Percentiles rank a stretch among this genome's conserved stretches.
Evolutionary conservation across 768 basidiomycete genomes (phyloP).

Genomic region (Tephrocybe sp.): DNA sequence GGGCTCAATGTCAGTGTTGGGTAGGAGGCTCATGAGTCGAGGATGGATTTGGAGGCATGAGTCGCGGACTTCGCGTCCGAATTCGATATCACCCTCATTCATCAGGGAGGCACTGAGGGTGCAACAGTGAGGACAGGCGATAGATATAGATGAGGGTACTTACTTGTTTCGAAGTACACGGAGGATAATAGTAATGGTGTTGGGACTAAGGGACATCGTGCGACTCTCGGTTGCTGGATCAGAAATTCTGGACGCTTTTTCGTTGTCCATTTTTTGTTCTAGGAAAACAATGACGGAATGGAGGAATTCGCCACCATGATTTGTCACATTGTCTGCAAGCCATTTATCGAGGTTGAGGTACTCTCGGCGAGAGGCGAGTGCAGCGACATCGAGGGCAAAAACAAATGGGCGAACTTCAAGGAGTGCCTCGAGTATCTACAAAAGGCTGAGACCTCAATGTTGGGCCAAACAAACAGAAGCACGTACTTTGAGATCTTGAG

Average conservation of each 20-base stretch:
- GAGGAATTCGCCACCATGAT: slow-evolving; percentile 83
- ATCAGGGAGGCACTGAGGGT: slow-evolving; percentile 63
- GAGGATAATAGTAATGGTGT: slow-evolving; percentile 89
- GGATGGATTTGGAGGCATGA: slow-evolving; percentile 93
- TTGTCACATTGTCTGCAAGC: slow-evolving; percentile 83
- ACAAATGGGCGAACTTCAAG: slow-evolving; percentile 86
- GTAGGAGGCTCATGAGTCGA: slow-evolving; percentile 89
- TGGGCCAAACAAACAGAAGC: background rate
- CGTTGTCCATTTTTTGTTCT: slow-evolving; percentile 90
- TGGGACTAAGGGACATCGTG: slow-evolving; percentile 85
- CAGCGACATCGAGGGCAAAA: slow-evolving; percentile 92
- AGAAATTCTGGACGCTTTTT: slow-evolving; percentile 71
- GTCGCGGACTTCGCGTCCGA: slow-evolving; percentile 89
- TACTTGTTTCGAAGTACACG: slow-evolving; percentile 84
- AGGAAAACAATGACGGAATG: slow-evolving; percentile 86
- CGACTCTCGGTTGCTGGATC: slow-evolving; percentile 75
- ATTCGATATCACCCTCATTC: slow-evolving; percentile 74
- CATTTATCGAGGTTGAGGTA: slow-evolving; percentile 96
- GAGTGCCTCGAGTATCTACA: slow-evolving; percentile 86
- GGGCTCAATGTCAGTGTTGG: slow-evolving; percentile 84
- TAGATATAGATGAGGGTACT: slow-evolving; percentile 23
- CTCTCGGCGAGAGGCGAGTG: slow-evolving; percentile 88
- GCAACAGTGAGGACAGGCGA: slow-evolving; percentile 6
- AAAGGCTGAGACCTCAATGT: background rate
- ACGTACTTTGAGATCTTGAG: slow-evolving; percentile 87